Evolutionary conservation across 2,329 filamentous ascomycete species (phyloP), one percentile per base, ranked within the genome.

Genomic region (Paecilomyces fulvus): DNA sequence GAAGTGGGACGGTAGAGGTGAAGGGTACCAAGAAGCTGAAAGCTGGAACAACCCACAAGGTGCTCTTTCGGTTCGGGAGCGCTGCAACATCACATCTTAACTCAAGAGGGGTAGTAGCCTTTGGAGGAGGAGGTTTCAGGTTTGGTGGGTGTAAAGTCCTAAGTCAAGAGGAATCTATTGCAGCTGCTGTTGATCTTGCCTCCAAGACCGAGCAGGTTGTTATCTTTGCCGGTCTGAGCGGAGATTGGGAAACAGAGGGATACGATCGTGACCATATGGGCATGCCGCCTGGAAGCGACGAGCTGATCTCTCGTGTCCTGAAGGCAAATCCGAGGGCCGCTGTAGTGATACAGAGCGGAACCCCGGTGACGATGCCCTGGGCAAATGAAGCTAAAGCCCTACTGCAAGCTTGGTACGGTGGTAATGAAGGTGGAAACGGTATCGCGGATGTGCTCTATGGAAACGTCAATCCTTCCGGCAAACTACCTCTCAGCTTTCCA

Each of bases 371-470:
- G 1, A 78, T 80, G 70, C 79, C 77, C 0, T 78, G 78, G 73
- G 69, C 65, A 2, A 64, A 72, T 3, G 68, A 74, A n/a, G 68
- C 75, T 9, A 75, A 76, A 7, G 82, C 84, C 1, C 75, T 92
- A 1, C 67, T 91, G 1, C 87, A 92, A 65, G 88, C 88, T 7
- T 94, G 89, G 88, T 94, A 91, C 65, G 88, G 89, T 58, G 89
- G 90, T n/a, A 90, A 94, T 65, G 89, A 94, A 74, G 87, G 86
- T 4, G 90, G 89, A 5, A 90, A 92, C 66, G 86, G 85, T 10
- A 86, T 95, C 59, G 88, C 87, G 0, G 89, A 92, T 61, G 80
- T 92, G 1, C 77, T 92, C 1, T 88, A 89, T 60, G 89, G 88
- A 51, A 81, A 86, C 59, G 80, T 83, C 51, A 91, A 88, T 66